Evolutionary conservation across 306 rosid species (phyloP).

Genomic region (Nissolia schottii): DNA sequence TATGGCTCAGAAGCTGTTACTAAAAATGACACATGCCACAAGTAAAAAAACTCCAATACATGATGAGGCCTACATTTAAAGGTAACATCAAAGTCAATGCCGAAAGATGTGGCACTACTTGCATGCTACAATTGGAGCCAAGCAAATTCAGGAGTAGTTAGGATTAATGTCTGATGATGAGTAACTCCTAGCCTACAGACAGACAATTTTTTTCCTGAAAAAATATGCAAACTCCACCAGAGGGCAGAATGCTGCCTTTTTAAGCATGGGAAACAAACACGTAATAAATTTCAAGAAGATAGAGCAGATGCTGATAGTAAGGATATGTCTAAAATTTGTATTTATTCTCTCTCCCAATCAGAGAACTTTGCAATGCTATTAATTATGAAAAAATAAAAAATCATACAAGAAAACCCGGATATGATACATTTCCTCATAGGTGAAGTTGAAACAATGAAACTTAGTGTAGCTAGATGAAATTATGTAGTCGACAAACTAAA

Average conservation of each 20-base stretch:
- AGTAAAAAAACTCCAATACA: not conserved
- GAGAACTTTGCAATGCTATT: not conserved
- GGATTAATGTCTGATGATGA: not conserved
- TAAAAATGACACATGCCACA: constrained; percentile 3
- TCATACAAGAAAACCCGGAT: not conserved
- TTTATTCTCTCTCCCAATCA: not conserved
- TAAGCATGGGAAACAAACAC: not conserved
- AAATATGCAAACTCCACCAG: no score
- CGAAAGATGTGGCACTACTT: no score
- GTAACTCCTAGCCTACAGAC: not conserved
- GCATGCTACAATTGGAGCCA: no score
- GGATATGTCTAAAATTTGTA: not conserved
- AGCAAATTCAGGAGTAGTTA: not conserved
- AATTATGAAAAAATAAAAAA: not conserved
- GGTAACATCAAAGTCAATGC: not conserved
- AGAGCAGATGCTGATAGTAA: not conserved
- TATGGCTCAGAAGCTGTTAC: not conserved
- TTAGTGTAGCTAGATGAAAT: not conserved
- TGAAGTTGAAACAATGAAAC: not conserved
- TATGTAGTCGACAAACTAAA: not conserved
- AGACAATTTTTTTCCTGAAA: no score
- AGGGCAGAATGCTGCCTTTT: no score
- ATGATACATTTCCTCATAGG: not conserved
- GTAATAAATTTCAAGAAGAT: not conserved
- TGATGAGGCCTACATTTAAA: not conserved